Percentiles rank a stretch among this genome's conserved stretches.
phyloP scores from a whole-genome alignment of 768 basidiomycete species.

The Tylopilus felleus region DNA sequence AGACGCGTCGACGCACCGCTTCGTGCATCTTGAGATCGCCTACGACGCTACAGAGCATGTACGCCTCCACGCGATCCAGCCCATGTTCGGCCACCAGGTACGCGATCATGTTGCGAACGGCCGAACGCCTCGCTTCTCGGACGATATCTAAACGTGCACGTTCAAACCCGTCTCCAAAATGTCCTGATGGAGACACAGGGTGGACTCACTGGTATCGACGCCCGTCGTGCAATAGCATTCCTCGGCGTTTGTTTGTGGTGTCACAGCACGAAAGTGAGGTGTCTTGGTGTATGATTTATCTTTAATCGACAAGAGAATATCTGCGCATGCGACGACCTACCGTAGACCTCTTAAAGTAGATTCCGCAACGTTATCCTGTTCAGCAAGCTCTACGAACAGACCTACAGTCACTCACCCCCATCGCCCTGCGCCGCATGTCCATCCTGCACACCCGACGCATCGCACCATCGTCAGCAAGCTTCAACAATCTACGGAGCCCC shows the following conservation, averaged over 20 bases:
- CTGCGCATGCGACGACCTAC: constrained; percentile 31
- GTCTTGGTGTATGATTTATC: constrained; percentile 56
- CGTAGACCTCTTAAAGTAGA: constrained; percentile 51
- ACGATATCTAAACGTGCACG: constrained; percentile 37
- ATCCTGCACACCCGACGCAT: constrained; percentile 36
- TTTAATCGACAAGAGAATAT: constrained; percentile 27
- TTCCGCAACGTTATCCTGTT: neutral
- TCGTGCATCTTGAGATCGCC: constrained; percentile 61
- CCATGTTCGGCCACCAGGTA: constrained; percentile 35
- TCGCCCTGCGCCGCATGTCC: constrained; percentile 68
- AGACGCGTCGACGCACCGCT: constrained; percentile 36
- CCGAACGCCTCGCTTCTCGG: constrained; percentile 51
- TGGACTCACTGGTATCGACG: constrained; percentile 36
- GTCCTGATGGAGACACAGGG: neutral
- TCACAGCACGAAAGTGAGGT: constrained; percentile 48
- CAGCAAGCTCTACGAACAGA: neutral
- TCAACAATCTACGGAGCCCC: neutral
- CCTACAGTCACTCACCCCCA: constrained; percentile 43
- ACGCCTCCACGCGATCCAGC: constrained; percentile 47
- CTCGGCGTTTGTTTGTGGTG: constrained; percentile 13
- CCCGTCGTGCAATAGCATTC: constrained; percentile 61
- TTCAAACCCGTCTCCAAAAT: neutral
- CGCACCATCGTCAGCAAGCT: neutral
- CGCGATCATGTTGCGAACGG: constrained; percentile 42
- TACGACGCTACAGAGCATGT: constrained; percentile 60